phyloP scores from a whole-genome alignment of 1,284 basidiomycete genomes.

The Fomitopsis palustris region DNA sequence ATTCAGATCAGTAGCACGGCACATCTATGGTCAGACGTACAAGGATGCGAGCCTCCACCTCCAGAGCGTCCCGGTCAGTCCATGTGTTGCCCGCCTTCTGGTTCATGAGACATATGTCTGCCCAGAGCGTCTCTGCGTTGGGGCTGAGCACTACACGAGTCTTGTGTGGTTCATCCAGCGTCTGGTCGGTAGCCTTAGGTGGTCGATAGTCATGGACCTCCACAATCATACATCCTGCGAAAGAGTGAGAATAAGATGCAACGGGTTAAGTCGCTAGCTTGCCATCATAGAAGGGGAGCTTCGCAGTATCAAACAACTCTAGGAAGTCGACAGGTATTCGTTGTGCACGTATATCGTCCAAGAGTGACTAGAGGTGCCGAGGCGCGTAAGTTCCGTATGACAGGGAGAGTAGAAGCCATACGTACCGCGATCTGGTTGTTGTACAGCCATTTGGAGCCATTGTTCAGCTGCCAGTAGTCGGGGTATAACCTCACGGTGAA shows the following conservation, averaged over 20 bases:
- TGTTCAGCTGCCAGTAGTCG: constrained; percentile 77
- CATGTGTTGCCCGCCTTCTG: constrained; percentile 51
- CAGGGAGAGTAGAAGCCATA: constrained; percentile 1
- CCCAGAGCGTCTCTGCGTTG: constrained; percentile 70
- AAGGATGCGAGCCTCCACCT: constrained; percentile 67
- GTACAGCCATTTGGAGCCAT: constrained; percentile 73
- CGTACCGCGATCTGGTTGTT: constrained; percentile 71
- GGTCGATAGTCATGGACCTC: constrained; percentile 73
- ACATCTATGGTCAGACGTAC: constrained; percentile 37
- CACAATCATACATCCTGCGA: constrained; percentile 73
- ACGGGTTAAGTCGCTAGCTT: background rate
- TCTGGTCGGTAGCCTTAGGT: constrained; percentile 46
- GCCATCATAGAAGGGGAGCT: constrained; percentile 80
- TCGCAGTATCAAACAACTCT: constrained; percentile 66
- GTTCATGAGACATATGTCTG: constrained; percentile 69
- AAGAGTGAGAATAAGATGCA: background rate
- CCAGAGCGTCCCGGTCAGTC: constrained; percentile 66
- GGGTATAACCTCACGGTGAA: constrained; percentile 72
- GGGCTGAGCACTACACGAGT: constrained; percentile 73
- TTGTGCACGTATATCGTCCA: constrained; percentile 76
- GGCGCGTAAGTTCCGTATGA: background rate
- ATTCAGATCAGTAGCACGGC: background rate
- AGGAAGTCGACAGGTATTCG: constrained; percentile 80
- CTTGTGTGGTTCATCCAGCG: constrained; percentile 52
- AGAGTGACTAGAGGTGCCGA: constrained; percentile 46